phyloP scores from a whole-genome alignment of 2,329 filamentous ascomycete genomes.

The Nigrograna mackinnonii region DNA sequence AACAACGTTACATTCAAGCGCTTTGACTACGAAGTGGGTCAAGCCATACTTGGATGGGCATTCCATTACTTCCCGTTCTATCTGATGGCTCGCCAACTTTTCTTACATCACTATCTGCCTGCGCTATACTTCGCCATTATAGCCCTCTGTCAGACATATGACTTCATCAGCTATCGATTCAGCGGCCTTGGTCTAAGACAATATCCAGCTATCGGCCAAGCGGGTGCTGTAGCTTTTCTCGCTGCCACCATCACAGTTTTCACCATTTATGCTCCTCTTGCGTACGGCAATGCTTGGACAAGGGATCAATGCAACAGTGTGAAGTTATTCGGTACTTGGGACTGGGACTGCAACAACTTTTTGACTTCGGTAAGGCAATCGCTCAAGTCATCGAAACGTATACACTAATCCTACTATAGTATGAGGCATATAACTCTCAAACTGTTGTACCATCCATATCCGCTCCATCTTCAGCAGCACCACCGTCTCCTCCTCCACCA shows the following conservation, averaged over 20 bases:
- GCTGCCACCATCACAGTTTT: constrained; percentile 76
- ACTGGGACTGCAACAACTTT: constrained; percentile 98
- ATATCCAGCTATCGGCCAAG: constrained; percentile 73
- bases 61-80: constrained; percentile 99
- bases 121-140: constrained; percentile 95
- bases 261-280: constrained; percentile 81
- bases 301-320: constrained; percentile 82
- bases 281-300: constrained; percentile 95
- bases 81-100: constrained; percentile 96
- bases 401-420: constrained; percentile 15
- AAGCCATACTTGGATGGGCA: constrained; percentile 88
- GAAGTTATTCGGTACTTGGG: constrained; percentile 88
- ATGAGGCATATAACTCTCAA: constrained; percentile 31
- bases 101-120: constrained; percentile 98
- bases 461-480: constrained; percentile 27
- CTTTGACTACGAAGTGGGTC: constrained; percentile 96
- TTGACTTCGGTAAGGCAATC: constrained; percentile 73
- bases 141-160: constrained; percentile 84
- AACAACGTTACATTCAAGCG: constrained; percentile 82
- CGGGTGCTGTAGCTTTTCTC: constrained; percentile 74
- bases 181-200: constrained; percentile 68
- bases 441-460: constrained; percentile 23
- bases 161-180: constrained; percentile 79
- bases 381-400: not conserved
- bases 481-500: constrained; percentile 22